A percentile compares a stretch with the other conserved stretches of the same genome.
Evolutionary conservation across 2,329 filamentous ascomycete genomes (phyloP).

Genomic region (Xylariomycetidae sp.): DNA sequence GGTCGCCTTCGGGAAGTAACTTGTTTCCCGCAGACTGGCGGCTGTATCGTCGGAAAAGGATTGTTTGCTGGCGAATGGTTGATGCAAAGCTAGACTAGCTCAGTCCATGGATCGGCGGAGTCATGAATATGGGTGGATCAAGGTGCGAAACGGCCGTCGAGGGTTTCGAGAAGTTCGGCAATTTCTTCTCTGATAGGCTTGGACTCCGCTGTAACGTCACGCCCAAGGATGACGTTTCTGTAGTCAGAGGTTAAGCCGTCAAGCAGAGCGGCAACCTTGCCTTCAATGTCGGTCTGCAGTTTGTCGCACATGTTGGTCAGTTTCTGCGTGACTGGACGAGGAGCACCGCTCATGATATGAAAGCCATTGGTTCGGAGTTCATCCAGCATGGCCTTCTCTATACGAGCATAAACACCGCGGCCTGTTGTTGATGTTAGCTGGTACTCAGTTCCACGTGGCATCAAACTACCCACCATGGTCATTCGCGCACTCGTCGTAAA

Average conservation of each 20-base stretch:
- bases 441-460: not conserved
- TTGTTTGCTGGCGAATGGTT: too few species aligned
- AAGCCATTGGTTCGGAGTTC: conserved; percentile 2
- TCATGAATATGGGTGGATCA: too few species aligned
- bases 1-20: too few species aligned
- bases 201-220: conserved; percentile 1
- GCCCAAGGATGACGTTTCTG: conserved; percentile 3
- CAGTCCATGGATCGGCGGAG: too few species aligned
- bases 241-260: conserved; percentile 10
- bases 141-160: conserved; percentile 11
- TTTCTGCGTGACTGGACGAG: not conserved
- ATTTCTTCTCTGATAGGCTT: conserved; percentile 5
- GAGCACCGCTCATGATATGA: conserved; percentile 4
- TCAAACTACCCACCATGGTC: conserved; percentile 6
- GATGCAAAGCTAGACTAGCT: too few species aligned
- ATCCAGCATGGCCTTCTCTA: conserved; percentile 5
- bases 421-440: conserved; percentile 7
- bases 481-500: conserved; percentile 4
- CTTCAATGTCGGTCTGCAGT: conserved; percentile 4
- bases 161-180: conserved; percentile 4
- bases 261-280: conserved; percentile 3
- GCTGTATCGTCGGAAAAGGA: too few species aligned
- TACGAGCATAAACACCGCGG: conserved; percentile 12
- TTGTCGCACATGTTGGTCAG: conserved; percentile 4
- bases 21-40: too few species aligned